Evolutionary conservation across 257 asterid genomes (phyloP), one percentile per base, ranked within the genome.

Genomic region (Datura wrightii): DNA sequence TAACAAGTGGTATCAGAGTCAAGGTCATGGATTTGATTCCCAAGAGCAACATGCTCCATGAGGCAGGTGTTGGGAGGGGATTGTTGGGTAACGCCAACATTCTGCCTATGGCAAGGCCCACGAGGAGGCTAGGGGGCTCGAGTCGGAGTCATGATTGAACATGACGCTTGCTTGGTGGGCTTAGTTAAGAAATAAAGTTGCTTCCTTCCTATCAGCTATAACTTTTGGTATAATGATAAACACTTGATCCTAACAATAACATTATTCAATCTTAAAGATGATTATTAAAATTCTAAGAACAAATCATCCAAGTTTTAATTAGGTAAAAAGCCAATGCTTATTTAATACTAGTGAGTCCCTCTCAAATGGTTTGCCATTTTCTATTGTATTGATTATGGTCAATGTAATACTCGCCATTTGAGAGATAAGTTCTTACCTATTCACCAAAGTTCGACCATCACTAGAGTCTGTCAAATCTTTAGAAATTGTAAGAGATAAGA

Each of bases 221-320:
- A 24, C 31, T 24, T 24, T 24, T 24, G 31, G 31, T 24, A 24
- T 1, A 24, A 24, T 24, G 31, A 24, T 24, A 24, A 24, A 24
- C 31, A 24, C 31, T 24, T 24, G 31, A 24, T 24, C 31, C 31
- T 24, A 24, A 24, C 31, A 24, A 24, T 24, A 24, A 74, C 80
- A 74, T 50, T 74, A 24, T 24, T 48, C 46, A 76, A 13, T 76
- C 82, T 50, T 76, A 14, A 78, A 78, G 82, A 78, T 78, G 44
- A 78, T 31, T 78, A 52, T 50, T 31, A 78, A 18, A 52, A 31
- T 6, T 50, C 82, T 1, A 50, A 14, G 24, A 78, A 78, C 34
- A 24, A 50, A 78, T 78, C 3, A 62, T 76, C 46, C 82, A 50
- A 13, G 63, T 52, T 50, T 31, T 31, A 78, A 31, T 63, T 78